These are phyloP conservation scores for Coniella lustricola DNA, from an alignment of 2,329 filamentous ascomycete genomes.

Conservation along the genomic window DNA sequence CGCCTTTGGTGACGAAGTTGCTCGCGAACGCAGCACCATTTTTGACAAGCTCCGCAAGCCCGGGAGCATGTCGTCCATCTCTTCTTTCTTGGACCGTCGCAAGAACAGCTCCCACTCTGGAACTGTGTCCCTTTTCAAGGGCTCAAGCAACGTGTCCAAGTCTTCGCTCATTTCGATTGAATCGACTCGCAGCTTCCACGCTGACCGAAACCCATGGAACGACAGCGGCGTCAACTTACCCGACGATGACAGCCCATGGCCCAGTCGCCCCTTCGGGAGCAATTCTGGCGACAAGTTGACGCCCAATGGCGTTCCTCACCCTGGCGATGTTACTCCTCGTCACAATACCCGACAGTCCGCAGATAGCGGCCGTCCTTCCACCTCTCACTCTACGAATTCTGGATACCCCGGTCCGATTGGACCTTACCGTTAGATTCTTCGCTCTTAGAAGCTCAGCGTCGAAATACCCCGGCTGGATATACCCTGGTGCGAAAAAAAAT, in stretches of 20 bases:
- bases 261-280: constrained; percentile 56
- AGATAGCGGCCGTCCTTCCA: constrained; percentile 86
- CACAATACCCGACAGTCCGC: constrained; percentile 78
- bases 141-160: constrained; percentile 83
- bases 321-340: constrained; percentile 77
- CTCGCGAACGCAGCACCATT: constrained; percentile 71
- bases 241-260: constrained; percentile 73
- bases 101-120: constrained; percentile 89
- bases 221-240: constrained; percentile 92
- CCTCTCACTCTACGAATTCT: constrained; percentile 91
- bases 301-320: constrained; percentile 51
- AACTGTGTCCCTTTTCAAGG: constrained; percentile 82
- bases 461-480: constrained; percentile 59
- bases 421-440: constrained; percentile 71
- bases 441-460: constrained; percentile 33
- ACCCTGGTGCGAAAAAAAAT: constrained; percentile 54
- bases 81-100: constrained; percentile 89
- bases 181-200: constrained; percentile 81
- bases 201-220: constrained; percentile 96
- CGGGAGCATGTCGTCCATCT: constrained; percentile 87
- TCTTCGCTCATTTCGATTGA: constrained; percentile 94
- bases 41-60: constrained; percentile 93
- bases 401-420: constrained; percentile 91
- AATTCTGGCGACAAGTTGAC: constrained; percentile 57
- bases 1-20: constrained; percentile 74